A percentile compares a stretch with the other conserved stretches of the same genome.
These are phyloP conservation scores for Dicorynia guianensis DNA, from an alignment of 306 rosid species.

Conservation along the genomic window DNA sequence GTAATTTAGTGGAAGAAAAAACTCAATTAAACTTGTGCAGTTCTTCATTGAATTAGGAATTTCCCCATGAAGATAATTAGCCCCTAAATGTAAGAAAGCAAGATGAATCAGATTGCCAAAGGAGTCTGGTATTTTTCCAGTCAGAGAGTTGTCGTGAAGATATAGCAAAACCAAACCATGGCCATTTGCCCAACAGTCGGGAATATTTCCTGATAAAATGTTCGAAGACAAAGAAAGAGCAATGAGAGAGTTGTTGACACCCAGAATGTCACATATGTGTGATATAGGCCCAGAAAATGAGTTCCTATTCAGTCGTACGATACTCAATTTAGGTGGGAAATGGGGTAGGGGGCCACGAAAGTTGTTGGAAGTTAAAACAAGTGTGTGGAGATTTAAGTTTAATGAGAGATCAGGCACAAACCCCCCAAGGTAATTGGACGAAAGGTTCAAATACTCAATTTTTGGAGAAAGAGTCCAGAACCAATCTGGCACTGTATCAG, in stretches of 20 bases:
- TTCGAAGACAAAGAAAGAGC: constrained; percentile 19
- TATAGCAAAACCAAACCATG: neutral
- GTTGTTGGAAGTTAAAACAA: neutral
- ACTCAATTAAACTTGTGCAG: neutral
- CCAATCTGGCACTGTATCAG: constrained; percentile 34
- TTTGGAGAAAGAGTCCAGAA: constrained; percentile 35
- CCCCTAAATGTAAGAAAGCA: neutral
- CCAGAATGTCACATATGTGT: constrained; percentile 4
- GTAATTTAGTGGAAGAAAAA: constrained; percentile 19
- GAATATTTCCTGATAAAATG: constrained; percentile 25
- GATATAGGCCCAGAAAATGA: constrained; percentile 30
- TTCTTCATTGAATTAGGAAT: constrained; percentile 18
- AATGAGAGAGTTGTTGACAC: constrained; percentile 29
- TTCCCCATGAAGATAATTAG: constrained; percentile 16
- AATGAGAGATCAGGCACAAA: constrained; percentile 27
- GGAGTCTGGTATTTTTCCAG: constrained; percentile 40
- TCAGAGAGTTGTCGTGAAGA: neutral
- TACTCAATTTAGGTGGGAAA: neutral
- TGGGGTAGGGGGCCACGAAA: constrained; percentile 26
- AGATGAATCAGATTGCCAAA: constrained; percentile 21
- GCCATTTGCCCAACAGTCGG: constrained; percentile 25
- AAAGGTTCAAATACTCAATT: neutral
- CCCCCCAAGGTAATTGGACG: neutral
- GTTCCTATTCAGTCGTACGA: neutral
- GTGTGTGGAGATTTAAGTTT: constrained; percentile 7